Percentiles rank a stretch among this genome's conserved stretches.
Conservation (phyloP, 1,139 yeast genomes). For the Hemisphaericaspora xylanilytica region DNA sequence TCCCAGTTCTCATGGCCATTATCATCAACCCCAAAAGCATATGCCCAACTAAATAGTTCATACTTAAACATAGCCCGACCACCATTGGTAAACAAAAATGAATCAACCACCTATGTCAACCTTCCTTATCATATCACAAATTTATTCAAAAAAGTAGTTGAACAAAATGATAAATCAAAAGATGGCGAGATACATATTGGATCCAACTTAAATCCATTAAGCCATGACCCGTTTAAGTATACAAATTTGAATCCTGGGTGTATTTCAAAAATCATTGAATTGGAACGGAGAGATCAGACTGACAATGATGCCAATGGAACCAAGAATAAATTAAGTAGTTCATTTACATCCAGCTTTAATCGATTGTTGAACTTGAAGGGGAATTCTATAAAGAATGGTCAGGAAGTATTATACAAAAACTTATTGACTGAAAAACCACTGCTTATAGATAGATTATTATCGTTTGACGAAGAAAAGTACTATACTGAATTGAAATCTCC, state of each 20-base stretch:
- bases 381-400: slow-evolving; percentile 1
- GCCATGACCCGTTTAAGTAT: slow-evolving; percentile 50
- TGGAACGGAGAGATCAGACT: slow-evolving; percentile 7
- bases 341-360: slow-evolving; percentile 33
- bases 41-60: slow-evolving; percentile 22
- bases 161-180: slow-evolving; percentile 28
- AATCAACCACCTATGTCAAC: slow-evolving; percentile 44
- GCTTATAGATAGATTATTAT: slow-evolving; percentile 22
- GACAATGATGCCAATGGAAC: slow-evolving; percentile 9
- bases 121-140: slow-evolving; percentile 41
- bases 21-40: slow-evolving; percentile 13
- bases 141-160: slow-evolving; percentile 29
- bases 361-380: slow-evolving; percentile 23
- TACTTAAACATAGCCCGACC: slow-evolving; percentile 44
- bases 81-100: slow-evolving; percentile 26
- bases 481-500: slow-evolving; percentile 16
- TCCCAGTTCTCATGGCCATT: slow-evolving; percentile 33
- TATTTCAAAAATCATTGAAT: slow-evolving; percentile 27
- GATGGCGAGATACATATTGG: slow-evolving; percentile 56
- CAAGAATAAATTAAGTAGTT: slow-evolving; percentile 26
- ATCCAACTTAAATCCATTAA: slow-evolving; percentile 52
- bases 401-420: slow-evolving; percentile 4
- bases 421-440: slow-evolving; percentile 1
- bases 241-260: slow-evolving; percentile 60
- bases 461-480: slow-evolving; percentile 26